Evolutionary conservation across 164 flowering plant species (phyloP), one percentile per base, ranked within the genome.

Genomic region (Dillenia turbinata): DNA sequence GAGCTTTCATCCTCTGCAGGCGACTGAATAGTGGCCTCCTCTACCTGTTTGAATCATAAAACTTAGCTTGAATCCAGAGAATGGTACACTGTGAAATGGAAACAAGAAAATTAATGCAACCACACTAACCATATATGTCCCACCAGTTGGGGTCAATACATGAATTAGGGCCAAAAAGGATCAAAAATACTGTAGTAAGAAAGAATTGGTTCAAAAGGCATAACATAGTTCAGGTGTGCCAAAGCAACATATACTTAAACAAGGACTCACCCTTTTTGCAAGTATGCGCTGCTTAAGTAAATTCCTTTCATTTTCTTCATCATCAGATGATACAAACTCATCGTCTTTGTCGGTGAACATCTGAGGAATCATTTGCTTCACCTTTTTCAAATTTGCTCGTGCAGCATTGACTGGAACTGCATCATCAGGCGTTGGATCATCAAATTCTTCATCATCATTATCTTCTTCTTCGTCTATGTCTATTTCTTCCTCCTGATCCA

Each of bases 281-380:
- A 76, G 78, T 43, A 85, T 68, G 22, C 72, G 72, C 62, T 79
- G 79, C 47, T 71, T 79, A 24, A 69, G 73, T 9, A 76, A 73
- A 52, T 52, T 77, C 60, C 69, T 73, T 54, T 83, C 96, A 15
- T 79, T 73, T 78, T 86, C 95, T 49, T 94, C 97, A 19, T 87
- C 97, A 65, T 89, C 98, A 59, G 93, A 87, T 55, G 95, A 87
- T 57, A 87, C 43, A 58, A 76, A 91, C 52, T 26, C 63, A 57
- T 89, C 97, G 60, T 89, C 90, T 60, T 80, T 78, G 58, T 90
- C 96, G 16, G 74, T 70, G 64, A 86, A 87, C 88, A 89, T 77
- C 71, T 75, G 81, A 33, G 83, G 72, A 56, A 91, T 82, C 86
- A 89, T 85, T 75, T 87, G 85, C 78, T 87, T 89, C 56, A 71